phyloP scores from a whole-genome alignment of 768 basidiomycete genomes.

The Russula sp. region DNA sequence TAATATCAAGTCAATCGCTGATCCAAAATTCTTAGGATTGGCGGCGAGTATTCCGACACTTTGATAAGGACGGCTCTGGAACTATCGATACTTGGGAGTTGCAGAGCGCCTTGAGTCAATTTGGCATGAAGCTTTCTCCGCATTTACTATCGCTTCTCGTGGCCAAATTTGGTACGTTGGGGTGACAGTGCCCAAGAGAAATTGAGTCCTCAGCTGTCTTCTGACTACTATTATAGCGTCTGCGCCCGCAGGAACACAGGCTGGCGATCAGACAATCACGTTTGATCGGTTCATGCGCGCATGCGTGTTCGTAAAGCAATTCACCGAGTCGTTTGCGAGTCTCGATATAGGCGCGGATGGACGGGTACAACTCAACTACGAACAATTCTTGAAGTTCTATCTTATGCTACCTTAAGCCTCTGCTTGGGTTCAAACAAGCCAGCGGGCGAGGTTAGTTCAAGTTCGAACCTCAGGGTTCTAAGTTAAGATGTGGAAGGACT shows the following conservation, averaged over 20 bases:
- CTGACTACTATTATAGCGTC: slow-evolving; percentile 33
- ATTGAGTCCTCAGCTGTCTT: background rate
- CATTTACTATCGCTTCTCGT: slow-evolving; percentile 62
- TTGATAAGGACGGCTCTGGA: slow-evolving; percentile 77
- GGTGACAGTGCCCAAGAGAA: background rate
- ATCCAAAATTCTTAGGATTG: slow-evolving; percentile 54
- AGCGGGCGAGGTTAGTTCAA: background rate
- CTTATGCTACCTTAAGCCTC: slow-evolving; percentile 50
- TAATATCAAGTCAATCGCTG: background rate
- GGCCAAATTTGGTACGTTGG: slow-evolving; percentile 71
- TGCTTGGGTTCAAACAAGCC: background rate
- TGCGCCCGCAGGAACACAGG: slow-evolving; percentile 32
- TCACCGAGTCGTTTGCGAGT: slow-evolving; percentile 66
- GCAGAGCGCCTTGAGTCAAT: slow-evolving; percentile 61
- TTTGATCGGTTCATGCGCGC: slow-evolving; percentile 87
- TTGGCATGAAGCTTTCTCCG: slow-evolving; percentile 73
- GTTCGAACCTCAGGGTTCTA: background rate
- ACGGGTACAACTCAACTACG: slow-evolving; percentile 69
- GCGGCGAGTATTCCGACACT: slow-evolving; percentile 80
- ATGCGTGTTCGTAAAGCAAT: slow-evolving; percentile 76
- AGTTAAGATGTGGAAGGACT: too few relatives aligned
- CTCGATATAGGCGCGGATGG: slow-evolving; percentile 59
- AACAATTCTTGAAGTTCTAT: slow-evolving; percentile 66
- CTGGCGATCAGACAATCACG: slow-evolving; percentile 55
- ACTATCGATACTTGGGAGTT: slow-evolving; percentile 73